Base-by-base conservation (phyloP, 805 yeast species). In the Starmerella roubikii region DNA sequence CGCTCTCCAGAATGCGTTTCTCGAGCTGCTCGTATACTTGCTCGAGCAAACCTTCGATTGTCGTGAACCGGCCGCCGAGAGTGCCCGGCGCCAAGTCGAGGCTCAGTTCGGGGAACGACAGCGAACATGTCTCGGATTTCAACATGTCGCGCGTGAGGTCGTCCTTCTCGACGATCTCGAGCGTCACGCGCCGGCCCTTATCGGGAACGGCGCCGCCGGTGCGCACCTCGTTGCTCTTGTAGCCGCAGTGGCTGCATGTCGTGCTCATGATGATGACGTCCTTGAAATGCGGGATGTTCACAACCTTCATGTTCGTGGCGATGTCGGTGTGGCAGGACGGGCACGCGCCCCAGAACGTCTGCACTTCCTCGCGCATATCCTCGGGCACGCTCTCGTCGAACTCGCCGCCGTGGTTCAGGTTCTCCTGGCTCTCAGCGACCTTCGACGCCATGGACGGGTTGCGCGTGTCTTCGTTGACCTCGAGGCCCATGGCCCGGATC, bases 261-360 rank as follows among this genome's bases (percentile, higher is more conserved):
- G 98, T 91, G 35, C 93, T 79, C 98, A 91, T 91, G 52, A 91
- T 73, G 43, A 91, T 79, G 30, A 91, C 99, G 49, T 91, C 97
- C 63, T 88, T 86, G 71, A 91, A 91, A 62, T 91, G 97, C 17
- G 99, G 99, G 49, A 91, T 91, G 58, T 84, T 78, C 18, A 91
- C 94, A 28, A 85, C 73, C 65, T 91, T 91, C 99, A 91, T 91
- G 57, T 86, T 93, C 2, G 99, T 91, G 40, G 75, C 82, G 59
- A 94, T 81, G 11, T 76, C 74, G 41, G 71, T 71, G 49, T 68
- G 72, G 61, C 99, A 91, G 16, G 91, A 72, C 8, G 97, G 88
- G 61, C 99, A 91, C 9, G 94, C 72, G 3, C 96, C 94, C 31
- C 69, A 68, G 66, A 91, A 91, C 8, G 88, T 78, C 61, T 91